Conservation (phyloP, 306 rosid genomes). For the Cucumis sativus region Cucumber_9930_V3 NC_026660.2:15345501-15346000, state of each 20-base stretch:
- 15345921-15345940: not conserved
- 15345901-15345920: not conserved
- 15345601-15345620: constrained; percentile 97
- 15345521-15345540: not conserved
- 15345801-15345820: not conserved
- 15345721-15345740: constrained; percentile 17
- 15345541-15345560: not conserved
- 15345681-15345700: constrained; percentile 98
- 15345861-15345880: not conserved
- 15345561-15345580: constrained; percentile 5
- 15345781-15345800: not conserved
- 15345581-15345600: constrained; percentile 56
- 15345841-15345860: not conserved
- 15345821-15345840: not conserved
- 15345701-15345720: constrained; percentile 99
- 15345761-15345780: not conserved
- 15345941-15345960: not conserved
- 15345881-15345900: not conserved
- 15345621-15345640: constrained; percentile 93
- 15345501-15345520: not conserved
- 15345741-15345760: not conserved
- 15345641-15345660: constrained; percentile 97
- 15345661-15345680: constrained; percentile 98
- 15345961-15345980: not conserved
- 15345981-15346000: too few species aligned